These are phyloP conservation scores for Pinguiococcus pyrenoidosus DNA, from an alignment of 108 stramenopile species.

Conservation along the genomic window DNA sequence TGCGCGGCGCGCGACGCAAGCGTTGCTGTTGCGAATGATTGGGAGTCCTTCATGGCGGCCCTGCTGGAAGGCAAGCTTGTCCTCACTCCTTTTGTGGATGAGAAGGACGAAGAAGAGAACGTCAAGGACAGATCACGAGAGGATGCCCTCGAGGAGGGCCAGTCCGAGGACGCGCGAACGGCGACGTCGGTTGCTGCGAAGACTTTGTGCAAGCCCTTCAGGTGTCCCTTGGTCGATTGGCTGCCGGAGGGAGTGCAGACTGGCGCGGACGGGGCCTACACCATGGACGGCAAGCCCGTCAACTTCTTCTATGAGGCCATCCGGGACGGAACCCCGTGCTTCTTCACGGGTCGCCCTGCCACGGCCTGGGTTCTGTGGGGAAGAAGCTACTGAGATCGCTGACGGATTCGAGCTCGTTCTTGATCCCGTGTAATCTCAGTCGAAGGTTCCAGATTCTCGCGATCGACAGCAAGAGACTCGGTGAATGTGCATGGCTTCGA, in stretches of 20 bases:
- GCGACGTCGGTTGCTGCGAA: conserved; percentile 93
- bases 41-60: conserved; percentile 96
- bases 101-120: conserved; percentile 86
- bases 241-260: conserved; percentile 68
- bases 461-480: too few species aligned
- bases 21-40: conserved; percentile 76
- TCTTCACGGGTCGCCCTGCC: conserved; percentile 84
- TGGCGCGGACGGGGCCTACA: too few species aligned
- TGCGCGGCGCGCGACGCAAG: conserved; percentile 71
- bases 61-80: conserved; percentile 85
- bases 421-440: too few species aligned
- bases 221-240: too few species aligned
- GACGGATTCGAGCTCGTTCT: too few species aligned
- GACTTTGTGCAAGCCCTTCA: conserved; percentile 95
- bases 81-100: conserved; percentile 88
- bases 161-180: conserved; percentile 63
- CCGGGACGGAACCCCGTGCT: conserved; percentile 84
- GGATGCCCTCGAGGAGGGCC: conserved; percentile 50
- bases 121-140: conserved; percentile 90
- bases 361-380: conserved; percentile 98
- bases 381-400: conserved; percentile 71
- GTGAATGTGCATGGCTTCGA: too few species aligned
- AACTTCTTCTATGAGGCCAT: too few species aligned
- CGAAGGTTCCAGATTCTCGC: too few species aligned
- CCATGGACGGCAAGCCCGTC: too few species aligned